A percentile compares a stretch with the other conserved stretches of the same genome.
phyloP scores from a whole-genome alignment of 1,284 basidiomycete genomes.

The Cystobasidium sp. region DNA sequence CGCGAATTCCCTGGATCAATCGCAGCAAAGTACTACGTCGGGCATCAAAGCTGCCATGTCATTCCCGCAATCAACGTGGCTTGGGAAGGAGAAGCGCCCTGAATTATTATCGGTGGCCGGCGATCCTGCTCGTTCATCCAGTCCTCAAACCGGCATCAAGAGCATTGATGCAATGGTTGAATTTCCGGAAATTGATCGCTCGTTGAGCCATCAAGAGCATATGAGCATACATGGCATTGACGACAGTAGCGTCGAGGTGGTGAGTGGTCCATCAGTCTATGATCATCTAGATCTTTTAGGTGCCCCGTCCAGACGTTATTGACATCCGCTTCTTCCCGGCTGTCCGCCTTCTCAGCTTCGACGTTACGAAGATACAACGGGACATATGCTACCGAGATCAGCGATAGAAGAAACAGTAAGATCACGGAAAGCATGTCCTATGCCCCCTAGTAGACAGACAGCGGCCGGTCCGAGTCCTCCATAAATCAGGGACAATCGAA shows the following conservation, averaged over 20 bases:
- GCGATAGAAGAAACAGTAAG: constrained; percentile 21
- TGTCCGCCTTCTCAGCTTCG: constrained; percentile 8
- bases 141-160: not conserved
- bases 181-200: constrained; percentile 31
- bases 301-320: not conserved
- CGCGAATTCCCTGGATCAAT: not conserved
- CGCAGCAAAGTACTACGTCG: not conserved
- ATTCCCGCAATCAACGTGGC: not conserved
- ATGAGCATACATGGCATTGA: constrained; percentile 32
- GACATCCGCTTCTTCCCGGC: not conserved
- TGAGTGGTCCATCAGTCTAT: not conserved
- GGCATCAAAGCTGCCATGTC: not conserved
- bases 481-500: not conserved
- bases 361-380: constrained; percentile 35
- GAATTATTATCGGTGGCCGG: not conserved
- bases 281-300: not conserved
- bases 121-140: not conserved
- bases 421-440: constrained; percentile 6
- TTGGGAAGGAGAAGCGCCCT: not conserved
- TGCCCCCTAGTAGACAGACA: not conserved
- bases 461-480: not conserved
- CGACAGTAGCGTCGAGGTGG: constrained; percentile 31
- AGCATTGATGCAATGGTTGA: not conserved
- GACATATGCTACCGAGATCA: constrained; percentile 35
- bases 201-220: constrained; percentile 27